A percentile compares a stretch with the other conserved stretches of the same genome.
These are phyloP conservation scores for Xylaria flabelliformis DNA, from an alignment of 495 filamentous ascomycete species.

Conservation along the genomic window DNA sequence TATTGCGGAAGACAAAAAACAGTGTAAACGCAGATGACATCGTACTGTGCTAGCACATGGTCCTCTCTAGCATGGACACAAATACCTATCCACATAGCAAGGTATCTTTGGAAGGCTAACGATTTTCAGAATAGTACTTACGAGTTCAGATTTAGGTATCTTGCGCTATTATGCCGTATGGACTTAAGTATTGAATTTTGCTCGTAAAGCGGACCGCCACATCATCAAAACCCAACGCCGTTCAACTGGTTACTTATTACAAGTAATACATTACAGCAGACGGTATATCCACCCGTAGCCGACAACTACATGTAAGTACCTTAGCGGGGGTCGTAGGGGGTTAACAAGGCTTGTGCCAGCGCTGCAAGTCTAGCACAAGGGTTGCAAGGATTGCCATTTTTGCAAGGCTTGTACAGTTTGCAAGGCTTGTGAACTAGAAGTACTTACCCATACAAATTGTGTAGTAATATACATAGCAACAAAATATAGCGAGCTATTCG, in stretches of 20 bases:
- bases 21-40: neutral
- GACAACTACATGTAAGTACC: neutral
- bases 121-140: neutral
- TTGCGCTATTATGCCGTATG: neutral
- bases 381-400: no score
- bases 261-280: neutral
- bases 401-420: no score
- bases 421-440: no score
- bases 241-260: neutral
- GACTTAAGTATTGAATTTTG: no score
- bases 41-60: neutral
- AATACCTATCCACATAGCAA: neutral
- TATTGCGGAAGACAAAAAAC: neutral
- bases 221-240: conserved; percentile 9
- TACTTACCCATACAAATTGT: no score
- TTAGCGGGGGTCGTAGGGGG: no score
- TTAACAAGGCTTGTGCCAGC: no score
- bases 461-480: no score
- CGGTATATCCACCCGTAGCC: neutral
- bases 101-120: neutral
- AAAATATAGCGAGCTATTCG: no score
- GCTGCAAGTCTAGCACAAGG: no score
- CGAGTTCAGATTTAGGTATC: neutral
- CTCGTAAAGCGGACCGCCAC: conserved; percentile 16
- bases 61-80: neutral